phyloP scores from a whole-genome alignment of 768 basidiomycete genomes.

The Mycena pura region DNA sequence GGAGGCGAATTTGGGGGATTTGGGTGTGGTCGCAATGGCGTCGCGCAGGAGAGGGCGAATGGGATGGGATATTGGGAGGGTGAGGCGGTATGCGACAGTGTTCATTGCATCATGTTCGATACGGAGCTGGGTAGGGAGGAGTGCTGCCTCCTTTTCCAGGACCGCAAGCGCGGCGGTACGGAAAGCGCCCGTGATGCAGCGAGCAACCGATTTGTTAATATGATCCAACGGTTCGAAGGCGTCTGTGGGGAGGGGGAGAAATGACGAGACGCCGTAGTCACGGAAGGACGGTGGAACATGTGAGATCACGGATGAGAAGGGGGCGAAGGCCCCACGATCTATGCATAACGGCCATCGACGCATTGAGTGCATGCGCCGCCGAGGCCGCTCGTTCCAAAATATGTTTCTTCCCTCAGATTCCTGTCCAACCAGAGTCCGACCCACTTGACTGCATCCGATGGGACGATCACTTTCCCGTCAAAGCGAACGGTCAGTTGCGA shows the following conservation, averaged over 20 bases:
- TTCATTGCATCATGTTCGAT: no score
- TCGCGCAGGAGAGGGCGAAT: no score
- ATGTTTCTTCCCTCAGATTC: background rate
- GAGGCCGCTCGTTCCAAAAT: background rate
- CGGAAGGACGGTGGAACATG: background rate
- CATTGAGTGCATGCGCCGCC: background rate
- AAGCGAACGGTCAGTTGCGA: background rate
- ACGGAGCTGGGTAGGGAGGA: background rate
- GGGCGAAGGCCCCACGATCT: background rate
- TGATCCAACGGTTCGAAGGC: background rate
- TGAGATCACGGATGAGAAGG: background rate
- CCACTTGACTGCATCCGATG: background rate
- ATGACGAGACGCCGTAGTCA: background rate
- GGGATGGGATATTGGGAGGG: no score
- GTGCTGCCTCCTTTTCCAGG: no score
- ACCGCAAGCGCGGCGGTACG: background rate
- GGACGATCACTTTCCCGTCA: background rate
- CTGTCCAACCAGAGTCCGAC: background rate
- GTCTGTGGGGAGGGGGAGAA: background rate
- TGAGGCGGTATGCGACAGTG: no score
- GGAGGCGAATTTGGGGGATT: background rate
- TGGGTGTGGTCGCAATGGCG: background rate
- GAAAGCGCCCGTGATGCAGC: background rate
- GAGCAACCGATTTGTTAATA: background rate
- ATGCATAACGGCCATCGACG: background rate